These are phyloP conservation scores for Chenopodium berlandieri DNA, from an alignment of 148 eudicot genomes.

Conservation along the genomic window DNA sequence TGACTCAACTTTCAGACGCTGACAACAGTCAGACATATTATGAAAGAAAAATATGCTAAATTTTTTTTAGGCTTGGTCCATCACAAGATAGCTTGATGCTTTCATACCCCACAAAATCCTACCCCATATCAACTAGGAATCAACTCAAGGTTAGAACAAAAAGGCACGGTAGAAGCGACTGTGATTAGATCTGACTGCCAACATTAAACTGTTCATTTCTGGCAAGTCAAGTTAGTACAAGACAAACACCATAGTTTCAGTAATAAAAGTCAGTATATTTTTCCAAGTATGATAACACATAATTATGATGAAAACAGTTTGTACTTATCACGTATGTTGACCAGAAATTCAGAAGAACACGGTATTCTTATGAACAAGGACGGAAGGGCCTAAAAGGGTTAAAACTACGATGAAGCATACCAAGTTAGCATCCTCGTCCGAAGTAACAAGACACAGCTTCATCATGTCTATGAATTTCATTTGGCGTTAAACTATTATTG, in stretches of 20 bases:
- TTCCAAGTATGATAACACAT: neutral
- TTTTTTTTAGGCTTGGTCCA: neutral
- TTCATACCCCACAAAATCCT: conserved; percentile 1
- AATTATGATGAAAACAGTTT: neutral
- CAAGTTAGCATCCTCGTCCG: neutral
- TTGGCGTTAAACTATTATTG: neutral
- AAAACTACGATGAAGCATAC: neutral
- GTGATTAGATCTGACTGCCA: neutral
- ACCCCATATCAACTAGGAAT: neutral
- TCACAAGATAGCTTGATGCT: neutral
- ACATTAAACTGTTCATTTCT: neutral
- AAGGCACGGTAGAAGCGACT: neutral
- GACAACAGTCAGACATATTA: neutral
- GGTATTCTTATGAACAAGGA: no score
- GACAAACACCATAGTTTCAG: neutral
- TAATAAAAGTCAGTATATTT: neutral
- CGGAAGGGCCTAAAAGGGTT: no score
- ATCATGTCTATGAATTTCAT: neutral
- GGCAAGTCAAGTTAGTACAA: neutral
- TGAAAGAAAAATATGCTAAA: neutral
- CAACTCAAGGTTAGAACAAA: neutral
- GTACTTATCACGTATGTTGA: no score
- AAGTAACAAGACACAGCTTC: neutral
- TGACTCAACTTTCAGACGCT: neutral
- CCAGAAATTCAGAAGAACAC: no score